Conservation (phyloP, 1,139 yeast species). For the Meyerozyma athensensis region DNA sequence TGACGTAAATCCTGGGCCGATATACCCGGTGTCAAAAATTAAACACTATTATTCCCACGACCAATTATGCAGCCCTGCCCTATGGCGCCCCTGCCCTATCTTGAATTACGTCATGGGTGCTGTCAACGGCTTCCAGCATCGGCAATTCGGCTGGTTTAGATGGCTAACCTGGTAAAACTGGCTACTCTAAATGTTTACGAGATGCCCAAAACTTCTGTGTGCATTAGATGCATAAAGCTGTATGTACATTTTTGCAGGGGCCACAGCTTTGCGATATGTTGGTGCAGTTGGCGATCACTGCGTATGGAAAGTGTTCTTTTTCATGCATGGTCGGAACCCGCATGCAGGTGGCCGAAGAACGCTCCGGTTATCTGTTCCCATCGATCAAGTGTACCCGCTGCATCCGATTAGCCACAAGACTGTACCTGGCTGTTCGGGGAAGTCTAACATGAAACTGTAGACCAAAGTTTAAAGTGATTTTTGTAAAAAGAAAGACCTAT, state of each 20-base stretch:
- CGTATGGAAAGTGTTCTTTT: not conserved
- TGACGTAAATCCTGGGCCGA: constrained; percentile 1
- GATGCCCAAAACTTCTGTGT: not conserved
- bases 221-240: too few relatives aligned
- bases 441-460: too few relatives aligned
- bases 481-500: too few relatives aligned
- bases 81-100: not conserved
- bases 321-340: not conserved
- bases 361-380: not conserved
- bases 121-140: not conserved
- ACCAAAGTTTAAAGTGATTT: too few relatives aligned
- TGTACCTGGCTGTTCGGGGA: too few relatives aligned
- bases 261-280: not conserved
- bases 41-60: not conserved
- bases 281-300: not conserved
- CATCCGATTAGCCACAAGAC: too few relatives aligned
- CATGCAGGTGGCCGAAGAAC: constrained; percentile 1
- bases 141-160: not conserved
- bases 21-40: not conserved
- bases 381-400: too few relatives aligned
- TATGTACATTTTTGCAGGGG: not conserved
- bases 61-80: not conserved
- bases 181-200: not conserved
- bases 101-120: not conserved
- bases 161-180: not conserved